Evolutionary conservation across 1,284 basidiomycete species (phyloP), one percentile per base, ranked within the genome.

Genomic region (Singerocomus inundabilis): DNA sequence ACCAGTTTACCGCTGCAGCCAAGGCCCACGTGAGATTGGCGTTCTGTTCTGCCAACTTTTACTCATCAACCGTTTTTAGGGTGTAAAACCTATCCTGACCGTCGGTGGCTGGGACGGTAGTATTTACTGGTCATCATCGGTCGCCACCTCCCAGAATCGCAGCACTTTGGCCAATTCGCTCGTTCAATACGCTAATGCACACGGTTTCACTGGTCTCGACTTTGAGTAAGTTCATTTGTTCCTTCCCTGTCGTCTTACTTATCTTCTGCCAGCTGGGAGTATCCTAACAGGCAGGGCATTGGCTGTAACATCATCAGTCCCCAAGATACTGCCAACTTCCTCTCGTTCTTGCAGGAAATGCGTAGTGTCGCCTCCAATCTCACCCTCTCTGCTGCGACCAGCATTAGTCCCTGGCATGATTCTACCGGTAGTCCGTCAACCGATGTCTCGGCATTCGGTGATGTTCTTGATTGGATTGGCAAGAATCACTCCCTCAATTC

Each of bases 71-170:
- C 15, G 5, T 35, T 24, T 18, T 44, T 59, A 80, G 72, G 74
- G 77, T 51, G 88, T 92, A 36, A 77, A 80, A 54, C 88, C 93
- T 15, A 71, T 85, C 49, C 71, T 95, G 36, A 88, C 90, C 36
- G 78, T 97, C 39, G 93, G 93, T 48, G 93, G 93, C 34, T 96
- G 92, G 92, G 83, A 82, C 5, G 92, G 91, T 18, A 88, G 85
- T 4, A 66, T 68, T 41, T 88, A 74, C 74, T 97, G 91, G 72
- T 95, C 92, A 1, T 71, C 79, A 3, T 81, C 86, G 18, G 83
- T 92, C 32, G 79, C 77, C 21, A 82, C 80, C 13, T 61, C 76
- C 0, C 56, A 69, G 24, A 85, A 83, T 62, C 79, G 91, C 33
- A 78, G 78, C 15, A 76, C 76, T 0, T 90, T 96, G 55, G 84